Evolutionary conservation across 2,329 filamentous ascomycete species (phyloP), one percentile per base, ranked within the genome.

Genomic region (Aspergillus ibericus): DNA sequence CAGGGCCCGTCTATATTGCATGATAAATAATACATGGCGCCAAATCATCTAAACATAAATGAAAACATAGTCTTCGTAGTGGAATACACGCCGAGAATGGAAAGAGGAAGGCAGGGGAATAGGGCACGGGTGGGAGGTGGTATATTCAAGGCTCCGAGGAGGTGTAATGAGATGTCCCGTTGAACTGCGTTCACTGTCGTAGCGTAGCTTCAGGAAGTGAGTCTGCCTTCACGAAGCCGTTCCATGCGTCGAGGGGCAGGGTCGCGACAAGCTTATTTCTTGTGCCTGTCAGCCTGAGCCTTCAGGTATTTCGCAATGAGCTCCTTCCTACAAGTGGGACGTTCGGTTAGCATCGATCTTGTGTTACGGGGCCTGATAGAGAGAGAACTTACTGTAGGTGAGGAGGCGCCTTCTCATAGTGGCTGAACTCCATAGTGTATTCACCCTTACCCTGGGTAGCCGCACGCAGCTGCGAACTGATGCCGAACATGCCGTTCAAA

Each of bases 361-460:
- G 32, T n/a, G 18, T 2, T 12, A 44, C 3, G 51, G 18, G 48
- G 38, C 13, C 34, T 4, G n/a, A 38, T n/a, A 22, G 18, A 10
- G 8, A 20, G 3, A 29, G 46, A 63, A 85, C 88, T 74, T 88
- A 90, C 89, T 99, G 95, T 75, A 98, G 75, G 73, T 98, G 93
- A 69, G 87, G 86, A 50, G 93, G 90, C 59, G 95, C 92, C 53
- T 92, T 83, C 53, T 90, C 87, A 71, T 99, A 99, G 80, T 98
- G 95, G 77, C 90, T 95, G 72, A 99, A 99, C 79, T 99, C 95
- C 95, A 99, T 98, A 70, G 85, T 90, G 74, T 97, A 99, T 81
- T 99, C 95, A 70, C 95, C 95, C 84, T 99, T 99, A 62, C 95
- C 95, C 80, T 99, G 95, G 2, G 93, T 98, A 20, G 93, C 91